These are phyloP conservation scores for Penicillium antarcticum DNA, from an alignment of 495 filamentous ascomycete genomes.

Conservation along the genomic window DNA sequence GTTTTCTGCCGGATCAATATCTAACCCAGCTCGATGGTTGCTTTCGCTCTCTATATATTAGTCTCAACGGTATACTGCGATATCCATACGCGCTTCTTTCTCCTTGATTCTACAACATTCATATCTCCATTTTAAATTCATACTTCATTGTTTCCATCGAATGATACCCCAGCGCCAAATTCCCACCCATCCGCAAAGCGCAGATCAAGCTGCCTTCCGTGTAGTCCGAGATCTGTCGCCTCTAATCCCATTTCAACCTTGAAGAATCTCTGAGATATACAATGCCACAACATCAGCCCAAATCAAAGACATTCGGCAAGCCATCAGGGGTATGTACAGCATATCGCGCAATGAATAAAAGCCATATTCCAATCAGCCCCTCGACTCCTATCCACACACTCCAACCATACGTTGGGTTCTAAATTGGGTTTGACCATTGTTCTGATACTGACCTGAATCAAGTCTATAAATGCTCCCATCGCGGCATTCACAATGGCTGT, in stretches of 20 bases:
- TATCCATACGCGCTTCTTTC: too few relatives aligned
- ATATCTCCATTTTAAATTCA: too few relatives aligned
- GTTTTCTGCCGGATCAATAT: too few relatives aligned
- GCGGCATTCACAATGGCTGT: conserved; percentile 50
- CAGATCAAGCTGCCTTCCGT: not conserved
- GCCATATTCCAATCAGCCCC: not conserved
- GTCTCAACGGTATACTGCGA: too few relatives aligned
- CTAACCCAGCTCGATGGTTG: too few relatives aligned
- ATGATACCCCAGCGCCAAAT: too few relatives aligned
- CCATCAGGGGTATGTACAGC: conserved; percentile 19
- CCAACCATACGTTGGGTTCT: not conserved
- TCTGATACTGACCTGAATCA: conserved; percentile 4
- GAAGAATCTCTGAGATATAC: not conserved
- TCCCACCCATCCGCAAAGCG: too few relatives aligned
- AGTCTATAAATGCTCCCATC: conserved; percentile 47
- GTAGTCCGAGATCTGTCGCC: not conserved
- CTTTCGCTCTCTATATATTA: too few relatives aligned
- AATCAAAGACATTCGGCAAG: conserved; percentile 16
- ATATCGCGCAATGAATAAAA: not conserved
- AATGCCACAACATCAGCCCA: conserved; percentile 14
- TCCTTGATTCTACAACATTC: too few relatives aligned
- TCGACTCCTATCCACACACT: not conserved
- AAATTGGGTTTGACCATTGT: not conserved
- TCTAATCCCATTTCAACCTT: not conserved
- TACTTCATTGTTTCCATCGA: too few relatives aligned